These are phyloP conservation scores for Paecilomyces variotii DNA, from an alignment of 2,329 filamentous ascomycete species.

Conservation along the genomic window DNA sequence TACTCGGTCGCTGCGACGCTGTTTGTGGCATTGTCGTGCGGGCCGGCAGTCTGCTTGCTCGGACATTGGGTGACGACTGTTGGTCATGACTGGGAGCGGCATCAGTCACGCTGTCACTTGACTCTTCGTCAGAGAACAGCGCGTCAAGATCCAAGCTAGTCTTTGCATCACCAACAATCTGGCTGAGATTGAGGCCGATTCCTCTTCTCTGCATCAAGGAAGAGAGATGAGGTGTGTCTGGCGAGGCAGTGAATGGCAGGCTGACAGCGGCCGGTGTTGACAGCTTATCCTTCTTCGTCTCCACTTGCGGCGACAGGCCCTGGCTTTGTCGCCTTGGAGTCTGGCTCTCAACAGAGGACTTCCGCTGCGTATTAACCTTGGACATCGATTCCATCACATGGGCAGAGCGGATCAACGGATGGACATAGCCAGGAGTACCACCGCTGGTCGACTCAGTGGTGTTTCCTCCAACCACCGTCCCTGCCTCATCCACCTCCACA, in stretches of 20 bases:
- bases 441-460: slow-evolving; percentile 21
- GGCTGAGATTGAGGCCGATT: slow-evolving; percentile 52
- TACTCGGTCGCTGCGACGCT: slow-evolving; percentile 43
- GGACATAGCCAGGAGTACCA: slow-evolving; percentile 47
- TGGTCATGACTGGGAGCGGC: slow-evolving; percentile 12
- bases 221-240: slow-evolving; percentile 60
- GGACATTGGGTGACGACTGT: slow-evolving; percentile 12
- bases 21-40: slow-evolving; percentile 49
- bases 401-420: slow-evolving; percentile 54
- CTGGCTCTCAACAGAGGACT: slow-evolving; percentile 7
- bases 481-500: slow-evolving; percentile 60
- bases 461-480: slow-evolving; percentile 36
- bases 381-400: slow-evolving; percentile 31
- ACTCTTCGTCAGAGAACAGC: slow-evolving; percentile 34
- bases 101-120: slow-evolving; percentile 24
- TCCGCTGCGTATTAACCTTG: slow-evolving; percentile 14
- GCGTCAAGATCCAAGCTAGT: slow-evolving; percentile 31
- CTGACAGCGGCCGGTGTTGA: slow-evolving; percentile 8
- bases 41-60: slow-evolving; percentile 44
- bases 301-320: not conserved
- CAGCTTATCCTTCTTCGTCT: not conserved
- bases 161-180: slow-evolving; percentile 50
- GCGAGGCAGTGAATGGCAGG: slow-evolving; percentile 45
- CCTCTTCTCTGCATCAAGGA: slow-evolving; percentile 55
- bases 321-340: slow-evolving; percentile 5